Evolutionary conservation across 331 rosid genomes (phyloP).

Genomic region (Dryas integrifolia): DNA sequence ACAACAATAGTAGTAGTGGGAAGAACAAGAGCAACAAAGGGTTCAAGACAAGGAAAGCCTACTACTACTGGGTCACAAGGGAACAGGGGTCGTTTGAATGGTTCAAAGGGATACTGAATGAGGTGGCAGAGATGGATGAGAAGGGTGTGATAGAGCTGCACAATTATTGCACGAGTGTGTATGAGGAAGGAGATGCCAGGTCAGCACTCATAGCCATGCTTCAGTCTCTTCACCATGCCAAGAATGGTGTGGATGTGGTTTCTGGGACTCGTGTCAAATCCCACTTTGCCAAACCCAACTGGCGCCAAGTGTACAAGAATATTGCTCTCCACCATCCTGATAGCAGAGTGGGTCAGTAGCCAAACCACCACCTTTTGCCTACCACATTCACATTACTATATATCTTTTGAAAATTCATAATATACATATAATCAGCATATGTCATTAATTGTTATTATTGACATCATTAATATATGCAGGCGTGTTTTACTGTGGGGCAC

Average conservation of each 20-base stretch:
- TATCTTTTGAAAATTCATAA: background rate
- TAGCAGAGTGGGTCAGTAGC: slow-evolving; percentile 51
- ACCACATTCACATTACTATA: background rate
- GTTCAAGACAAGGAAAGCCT: slow-evolving; percentile 57
- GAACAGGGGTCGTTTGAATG: slow-evolving; percentile 91
- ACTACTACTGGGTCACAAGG: slow-evolving; percentile 79
- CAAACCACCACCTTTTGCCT: background rate
- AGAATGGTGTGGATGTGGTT: slow-evolving; percentile 79
- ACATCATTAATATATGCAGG: slow-evolving; percentile 25
- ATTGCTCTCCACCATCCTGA: slow-evolving; percentile 64
- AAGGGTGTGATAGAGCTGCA: slow-evolving; percentile 63
- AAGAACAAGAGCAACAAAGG: slow-evolving; percentile 26
- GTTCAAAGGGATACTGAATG: slow-evolving; percentile 81
- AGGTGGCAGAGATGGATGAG: slow-evolving; percentile 75
- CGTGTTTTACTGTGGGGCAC: slow-evolving; percentile 61
- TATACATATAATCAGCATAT: too few species aligned
- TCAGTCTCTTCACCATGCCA: slow-evolving; percentile 79
- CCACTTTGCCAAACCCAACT: slow-evolving; percentile 83
- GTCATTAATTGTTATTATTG: too few species aligned
- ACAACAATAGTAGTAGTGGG: slow-evolving; percentile 6
- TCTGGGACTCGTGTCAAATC: slow-evolving; percentile 80
- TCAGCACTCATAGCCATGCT: slow-evolving; percentile 87
- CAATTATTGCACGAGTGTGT: slow-evolving; percentile 84
- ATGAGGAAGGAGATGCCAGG: slow-evolving; percentile 91
- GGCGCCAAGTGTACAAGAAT: slow-evolving; percentile 73